phyloP scores from a whole-genome alignment of 2,329 filamentous ascomycete genomes.

The Zelopaecilomyces penicillatus region DNA sequence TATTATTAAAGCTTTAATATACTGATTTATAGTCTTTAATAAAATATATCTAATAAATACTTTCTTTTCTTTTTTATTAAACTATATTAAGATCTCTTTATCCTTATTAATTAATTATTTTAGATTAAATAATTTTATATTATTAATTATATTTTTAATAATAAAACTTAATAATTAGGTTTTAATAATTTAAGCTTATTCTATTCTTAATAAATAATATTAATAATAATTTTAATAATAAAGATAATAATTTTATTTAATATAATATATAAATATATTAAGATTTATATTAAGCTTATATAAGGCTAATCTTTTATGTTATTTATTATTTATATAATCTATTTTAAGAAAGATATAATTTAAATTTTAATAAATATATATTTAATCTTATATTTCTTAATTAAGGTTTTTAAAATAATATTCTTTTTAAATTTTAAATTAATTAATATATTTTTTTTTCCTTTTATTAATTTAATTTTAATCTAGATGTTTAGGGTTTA shows the following conservation, averaged over 20 bases:
- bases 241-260: conserved; percentile 2
- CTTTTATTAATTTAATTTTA: not conserved
- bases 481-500: not conserved
- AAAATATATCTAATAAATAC: too few species aligned
- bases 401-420: not conserved
- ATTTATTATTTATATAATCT: not conserved
- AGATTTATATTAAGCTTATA: not conserved
- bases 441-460: not conserved
- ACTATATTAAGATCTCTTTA: not conserved
- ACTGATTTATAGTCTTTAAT: not conserved
- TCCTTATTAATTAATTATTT: not conserved
- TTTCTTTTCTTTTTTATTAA: not conserved
- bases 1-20: not conserved
- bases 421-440: not conserved
- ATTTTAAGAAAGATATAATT: not conserved
- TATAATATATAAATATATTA: conserved; percentile 1
- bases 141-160: not conserved
- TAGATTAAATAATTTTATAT: not conserved
- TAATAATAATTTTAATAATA: not conserved
- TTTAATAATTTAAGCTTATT: not conserved
- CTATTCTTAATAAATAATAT: not conserved
- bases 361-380: too few species aligned
- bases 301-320: not conserved
- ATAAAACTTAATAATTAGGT: not conserved
- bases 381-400: not conserved